These are phyloP conservation scores for Blastocystis sp. DNA, from an alignment of 352 stramenopile genomes.

Conservation along the genomic window DNA sequence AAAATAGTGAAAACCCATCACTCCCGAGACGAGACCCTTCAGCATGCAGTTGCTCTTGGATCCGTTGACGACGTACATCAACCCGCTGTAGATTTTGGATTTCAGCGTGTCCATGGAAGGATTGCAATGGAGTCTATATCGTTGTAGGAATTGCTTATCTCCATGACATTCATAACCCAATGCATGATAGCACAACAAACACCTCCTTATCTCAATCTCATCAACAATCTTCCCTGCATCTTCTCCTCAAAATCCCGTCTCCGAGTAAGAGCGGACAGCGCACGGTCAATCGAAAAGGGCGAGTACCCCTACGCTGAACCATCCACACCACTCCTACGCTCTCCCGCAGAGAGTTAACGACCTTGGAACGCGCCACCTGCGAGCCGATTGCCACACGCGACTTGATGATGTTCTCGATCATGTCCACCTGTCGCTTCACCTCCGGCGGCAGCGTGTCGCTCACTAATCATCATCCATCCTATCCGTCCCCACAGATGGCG, in stretches of 20 bases:
- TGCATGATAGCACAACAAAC: not conserved
- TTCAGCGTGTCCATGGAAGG: not conserved
- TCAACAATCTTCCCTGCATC: slow-evolving; percentile 33
- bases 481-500: slow-evolving; percentile 68
- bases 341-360: slow-evolving; percentile 15
- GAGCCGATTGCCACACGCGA: slow-evolving; percentile 34
- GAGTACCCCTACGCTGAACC: slow-evolving; percentile 3
- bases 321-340: not conserved
- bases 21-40: not conserved
- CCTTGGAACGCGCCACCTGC: slow-evolving; percentile 23
- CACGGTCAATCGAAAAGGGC: slow-evolving; percentile 42
- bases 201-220: slow-evolving; percentile 1
- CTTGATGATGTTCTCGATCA: slow-evolving; percentile 51
- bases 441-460: slow-evolving; percentile 11
- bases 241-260: slow-evolving; percentile 57
- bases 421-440: slow-evolving; percentile 45
- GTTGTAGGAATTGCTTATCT: not conserved
- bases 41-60: not conserved
- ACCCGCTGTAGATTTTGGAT: not conserved
- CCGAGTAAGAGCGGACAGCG: slow-evolving; percentile 28
- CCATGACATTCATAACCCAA: not conserved
- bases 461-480: slow-evolving; percentile 57
- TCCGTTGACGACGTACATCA: not conserved
- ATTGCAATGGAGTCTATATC: not conserved
- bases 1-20: not conserved